A percentile compares a stretch with the other conserved stretches of the same genome.
Conservation (phyloP, 139 green algal genomes). For the Volvox reticuliferus region DNA sequence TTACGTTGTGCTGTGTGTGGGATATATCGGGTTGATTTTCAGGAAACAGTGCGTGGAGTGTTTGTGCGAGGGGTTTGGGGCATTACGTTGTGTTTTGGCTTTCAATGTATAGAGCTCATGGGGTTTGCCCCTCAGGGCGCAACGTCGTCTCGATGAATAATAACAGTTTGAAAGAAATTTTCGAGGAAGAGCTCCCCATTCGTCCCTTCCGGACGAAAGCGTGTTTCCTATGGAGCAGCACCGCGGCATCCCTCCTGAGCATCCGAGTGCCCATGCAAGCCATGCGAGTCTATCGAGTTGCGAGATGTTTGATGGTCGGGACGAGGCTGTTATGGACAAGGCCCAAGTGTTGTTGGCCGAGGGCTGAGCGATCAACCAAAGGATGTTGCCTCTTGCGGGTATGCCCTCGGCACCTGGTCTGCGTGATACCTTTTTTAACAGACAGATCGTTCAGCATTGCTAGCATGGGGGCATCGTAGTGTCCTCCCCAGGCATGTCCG, state of each 20-base stretch:
- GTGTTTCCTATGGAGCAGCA: background rate
- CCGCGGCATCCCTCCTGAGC: background rate
- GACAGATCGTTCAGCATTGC: background rate
- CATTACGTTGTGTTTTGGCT: no score
- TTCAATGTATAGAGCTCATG: no score
- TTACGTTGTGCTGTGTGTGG: no score
- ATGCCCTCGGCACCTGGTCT: background rate
- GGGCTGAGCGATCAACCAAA: conserved; percentile 25
- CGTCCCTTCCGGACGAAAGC: background rate
- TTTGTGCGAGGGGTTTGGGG: no score
- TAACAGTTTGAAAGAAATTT: no score
- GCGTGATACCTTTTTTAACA: background rate
- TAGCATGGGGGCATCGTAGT: no score
- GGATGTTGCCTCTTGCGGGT: conserved; percentile 3
- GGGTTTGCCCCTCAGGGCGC: no score
- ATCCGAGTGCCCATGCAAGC: conserved; percentile 6
- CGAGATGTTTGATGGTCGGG: conserved; percentile 31
- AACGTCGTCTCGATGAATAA: no score
- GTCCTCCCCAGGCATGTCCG: no score
- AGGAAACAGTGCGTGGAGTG: no score
- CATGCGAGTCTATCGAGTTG: conserved; percentile 29
- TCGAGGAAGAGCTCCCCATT: background rate
- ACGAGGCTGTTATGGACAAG: conserved; percentile 35
- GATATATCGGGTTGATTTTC: no score
- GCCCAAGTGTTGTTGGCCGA: conserved; percentile 39